A percentile compares a stretch with the other conserved stretches of the same genome.
phyloP scores from a whole-genome alignment of 257 asterid species.

The Eustoma russellianum region DNA sequence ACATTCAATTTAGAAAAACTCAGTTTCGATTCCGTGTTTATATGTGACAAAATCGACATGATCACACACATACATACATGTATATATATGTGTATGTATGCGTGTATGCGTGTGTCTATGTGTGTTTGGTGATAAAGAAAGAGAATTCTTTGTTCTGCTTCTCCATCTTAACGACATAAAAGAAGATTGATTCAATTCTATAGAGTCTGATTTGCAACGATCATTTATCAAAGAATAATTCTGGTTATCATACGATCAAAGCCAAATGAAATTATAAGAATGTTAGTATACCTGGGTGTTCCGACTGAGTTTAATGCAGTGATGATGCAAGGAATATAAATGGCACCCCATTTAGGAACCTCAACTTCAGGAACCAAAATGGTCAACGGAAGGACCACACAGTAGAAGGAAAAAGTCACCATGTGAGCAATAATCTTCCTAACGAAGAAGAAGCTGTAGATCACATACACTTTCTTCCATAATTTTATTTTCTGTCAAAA shows the following conservation, averaged over 20 bases:
- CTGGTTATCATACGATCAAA: no score
- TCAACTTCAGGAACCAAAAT: constrained; percentile 45
- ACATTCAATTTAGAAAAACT: neutral
- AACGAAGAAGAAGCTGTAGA: constrained; percentile 97
- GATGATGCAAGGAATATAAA: constrained; percentile 84
- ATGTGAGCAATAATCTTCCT: constrained; percentile 87
- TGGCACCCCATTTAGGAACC: constrained; percentile 70
- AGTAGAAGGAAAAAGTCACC: constrained; percentile 65
- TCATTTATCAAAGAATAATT: no score
- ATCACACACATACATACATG: no score
- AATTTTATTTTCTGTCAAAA: constrained; percentile 58
- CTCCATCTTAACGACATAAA: no score
- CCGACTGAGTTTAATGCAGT: constrained; percentile 82
- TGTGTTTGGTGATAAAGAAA: no score
- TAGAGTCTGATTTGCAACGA: no score
- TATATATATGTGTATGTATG: no score
- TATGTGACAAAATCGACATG: no score
- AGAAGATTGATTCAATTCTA: no score
- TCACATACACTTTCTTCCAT: constrained; percentile 85
- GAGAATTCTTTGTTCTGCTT: neutral
- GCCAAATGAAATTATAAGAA: no score
- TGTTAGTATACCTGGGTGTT: constrained; percentile 61
- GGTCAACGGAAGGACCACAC: constrained; percentile 41
- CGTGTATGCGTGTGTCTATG: no score
- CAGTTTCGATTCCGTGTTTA: no score